phyloP scores from a whole-genome alignment of 2,329 filamentous ascomycete genomes.

The Hymenotorrendiella dingleyae region DNA sequence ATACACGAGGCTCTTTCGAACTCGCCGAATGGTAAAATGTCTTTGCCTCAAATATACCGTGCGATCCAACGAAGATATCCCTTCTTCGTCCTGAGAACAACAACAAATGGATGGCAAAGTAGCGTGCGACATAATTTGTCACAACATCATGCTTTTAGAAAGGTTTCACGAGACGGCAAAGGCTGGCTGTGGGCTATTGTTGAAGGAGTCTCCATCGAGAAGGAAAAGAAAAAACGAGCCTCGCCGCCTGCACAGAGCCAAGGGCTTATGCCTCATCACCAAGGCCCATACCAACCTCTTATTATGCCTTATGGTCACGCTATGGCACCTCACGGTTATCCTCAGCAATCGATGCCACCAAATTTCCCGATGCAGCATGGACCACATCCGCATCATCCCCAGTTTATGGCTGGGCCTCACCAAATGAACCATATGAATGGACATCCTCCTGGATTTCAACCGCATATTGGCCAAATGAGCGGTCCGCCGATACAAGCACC shows the following conservation, averaged over 20 bases:
- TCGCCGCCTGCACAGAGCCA: slow-evolving; percentile 36
- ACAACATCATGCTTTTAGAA: slow-evolving; percentile 49
- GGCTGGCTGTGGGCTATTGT: slow-evolving; percentile 52
- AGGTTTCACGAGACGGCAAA: slow-evolving; percentile 47
- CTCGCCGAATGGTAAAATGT: slow-evolving; percentile 43
- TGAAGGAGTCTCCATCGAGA: slow-evolving; percentile 47
- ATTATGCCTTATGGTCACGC: slow-evolving; percentile 22
- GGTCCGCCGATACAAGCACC: slow-evolving; percentile 13
- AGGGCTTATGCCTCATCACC: slow-evolving; percentile 22
- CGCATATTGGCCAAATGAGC: slow-evolving; percentile 1
- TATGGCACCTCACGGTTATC: slow-evolving; percentile 22
- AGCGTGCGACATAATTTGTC: slow-evolving; percentile 58
- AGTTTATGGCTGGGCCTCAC: slow-evolving; percentile 18
- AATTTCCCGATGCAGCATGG: slow-evolving; percentile 15
- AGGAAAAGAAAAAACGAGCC: slow-evolving; percentile 43
- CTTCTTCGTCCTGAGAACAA: slow-evolving; percentile 48
- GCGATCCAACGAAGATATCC: slow-evolving; percentile 52
- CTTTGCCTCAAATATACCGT: slow-evolving; percentile 54
- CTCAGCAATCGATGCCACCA: slow-evolving; percentile 18
- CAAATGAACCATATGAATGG: slow-evolving; percentile 14
- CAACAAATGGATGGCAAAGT: slow-evolving; percentile 54
- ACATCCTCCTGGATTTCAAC: slow-evolving; percentile 12
- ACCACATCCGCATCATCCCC: slow-evolving; percentile 11
- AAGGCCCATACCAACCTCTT: slow-evolving; percentile 25
- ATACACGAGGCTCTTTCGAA: slow-evolving; percentile 51